Evolutionary conservation across 495 filamentous ascomycete genomes (phyloP), one percentile per base, ranked within the genome.

Genomic region (Aspergillus mulundensis): DNA sequence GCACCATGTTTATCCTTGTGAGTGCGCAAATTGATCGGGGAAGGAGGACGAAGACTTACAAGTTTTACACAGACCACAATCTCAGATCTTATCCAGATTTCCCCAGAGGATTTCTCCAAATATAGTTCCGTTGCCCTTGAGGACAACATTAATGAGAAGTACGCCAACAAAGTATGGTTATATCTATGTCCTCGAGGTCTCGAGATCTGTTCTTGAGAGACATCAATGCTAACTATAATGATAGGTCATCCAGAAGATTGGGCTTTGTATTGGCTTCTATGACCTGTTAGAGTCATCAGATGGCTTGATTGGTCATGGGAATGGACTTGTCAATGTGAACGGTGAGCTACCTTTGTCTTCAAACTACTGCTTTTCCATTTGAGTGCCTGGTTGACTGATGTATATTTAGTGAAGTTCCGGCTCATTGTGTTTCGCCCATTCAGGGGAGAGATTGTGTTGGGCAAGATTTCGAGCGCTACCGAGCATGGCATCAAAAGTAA

Each of bases 351-450:
- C 21, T 24, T 45, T 11, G 19, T 45, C 14, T 20, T 1, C 34
- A 38, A n/a, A n/a, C n/a, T 30, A 4, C 10, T 5, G 43, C 8
- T 46, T 14, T n/a, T 16, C 7, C 18, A 23, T 28, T n/a, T 23
- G 4, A 28, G 7, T 8, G 6, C 15, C 10, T 2, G 0, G 1
- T 10, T 49, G 19, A 8, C 53, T 56, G 32, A 60, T 38, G 23
- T 7, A 16, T 20, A 12, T 16, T 1, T 55, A 95, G 93, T 96
- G 23, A 88, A 93, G 67, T 98, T 96, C 70, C 86, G 89, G 20
- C 72, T 97, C 61, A 77, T 96, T n/a, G 89, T 97, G 8, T 97
- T 97, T 69, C 83, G 94, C 24, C 94, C 94, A 0, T 97, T 95
- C 75, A 90, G 95, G 67, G 86, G 87, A 19, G 95, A 98, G 67